Base-by-base conservation (phyloP, 1,284 basidiomycete genomes). In the Singerocomus inundabilis region DNA sequence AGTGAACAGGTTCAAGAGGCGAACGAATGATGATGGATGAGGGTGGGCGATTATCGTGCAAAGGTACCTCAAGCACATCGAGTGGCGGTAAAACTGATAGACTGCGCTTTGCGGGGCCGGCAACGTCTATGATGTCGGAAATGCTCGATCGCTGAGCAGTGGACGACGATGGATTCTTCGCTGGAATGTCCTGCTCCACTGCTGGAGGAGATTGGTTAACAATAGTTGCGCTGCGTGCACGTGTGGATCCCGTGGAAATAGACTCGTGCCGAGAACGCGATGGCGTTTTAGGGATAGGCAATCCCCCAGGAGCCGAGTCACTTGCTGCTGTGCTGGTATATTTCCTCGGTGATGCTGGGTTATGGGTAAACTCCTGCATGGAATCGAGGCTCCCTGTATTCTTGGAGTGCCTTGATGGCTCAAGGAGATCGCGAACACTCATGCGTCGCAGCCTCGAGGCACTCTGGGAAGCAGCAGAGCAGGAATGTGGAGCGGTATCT, bases 371-470 rank as follows among this genome's bases (percentile, higher is more conserved):
- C 33, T 56, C 59, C 16, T 40, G 50, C 1, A 41, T 13, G 33
- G 44, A 40, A 47, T 51, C 56, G n/a, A 48, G 1, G 40, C 49
- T 49, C 11, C 42, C 42, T 7, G 44, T 40, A 40, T 39, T 50
- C 39, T 48, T 55, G 31, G 44, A 12, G 31, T 54, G 54, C 28
- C 16, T 44, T 11, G 56, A 48, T 4, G 63, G 46, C 33, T 54
- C 66, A 15, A 62, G 55, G 28, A 62, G 62, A 32, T 70, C 68
- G 24, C 46, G 55, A 21, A 66, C 32, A 25, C 45, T 57, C 28
- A 52, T 42, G 40, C 50, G 64, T 25, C 62, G 54, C 18, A 46
- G n/a, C 49, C 16, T 55, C 13, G 54, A 45, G 42, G 52, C 4
- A 35, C 33, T 26, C 32, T 33, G 48, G 18, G 45, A 43, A 25